Evolutionary conservation across 1,284 basidiomycete genomes (phyloP).

Genomic region (Porodaedalea pini): DNA sequence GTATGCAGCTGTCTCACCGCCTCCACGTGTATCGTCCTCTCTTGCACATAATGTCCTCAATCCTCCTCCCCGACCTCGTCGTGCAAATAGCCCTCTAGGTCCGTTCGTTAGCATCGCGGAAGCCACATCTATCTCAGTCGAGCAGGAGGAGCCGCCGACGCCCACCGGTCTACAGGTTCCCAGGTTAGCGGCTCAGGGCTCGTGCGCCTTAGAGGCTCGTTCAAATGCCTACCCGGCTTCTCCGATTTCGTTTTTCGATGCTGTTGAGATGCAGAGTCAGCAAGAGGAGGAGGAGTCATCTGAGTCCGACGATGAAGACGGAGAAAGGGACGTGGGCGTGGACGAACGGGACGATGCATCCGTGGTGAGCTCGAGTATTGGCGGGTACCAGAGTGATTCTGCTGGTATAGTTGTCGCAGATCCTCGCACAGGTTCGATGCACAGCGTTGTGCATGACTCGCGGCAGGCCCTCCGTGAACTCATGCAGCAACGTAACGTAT

Average conservation of each 20-base stretch:
- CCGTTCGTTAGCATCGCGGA: not conserved
- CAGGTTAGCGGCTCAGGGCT: not conserved
- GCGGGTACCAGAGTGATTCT: constrained; percentile 13
- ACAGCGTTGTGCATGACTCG: not conserved
- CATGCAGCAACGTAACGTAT: constrained; percentile 11
- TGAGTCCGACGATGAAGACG: constrained; percentile 47
- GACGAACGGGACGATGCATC: constrained; percentile 15
- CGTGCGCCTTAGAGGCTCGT: not conserved
- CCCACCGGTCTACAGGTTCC: constrained; percentile 10
- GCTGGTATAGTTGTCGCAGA: not conserved
- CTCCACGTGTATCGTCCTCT: constrained; percentile 49
- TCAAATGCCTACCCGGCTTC: constrained; percentile 57
- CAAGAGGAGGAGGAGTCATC: constrained; percentile 57
- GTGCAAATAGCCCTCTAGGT: constrained; percentile 22
- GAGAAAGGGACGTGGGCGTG: constrained; percentile 32
- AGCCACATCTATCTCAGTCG: not conserved
- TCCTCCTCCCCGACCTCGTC: constrained; percentile 19
- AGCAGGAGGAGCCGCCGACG: constrained; percentile 10
- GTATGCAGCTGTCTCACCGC: constrained; percentile 43
- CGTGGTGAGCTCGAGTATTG: constrained; percentile 16
- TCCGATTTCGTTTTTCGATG: constrained; percentile 70
- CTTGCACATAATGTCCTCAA: constrained; percentile 24
- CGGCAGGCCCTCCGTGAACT: not conserved
- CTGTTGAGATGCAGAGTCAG: constrained; percentile 62
- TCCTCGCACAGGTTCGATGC: constrained; percentile 3